Evolutionary conservation across 768 basidiomycete species (phyloP).

Genomic region (Collybiopsis confluens): DNA sequence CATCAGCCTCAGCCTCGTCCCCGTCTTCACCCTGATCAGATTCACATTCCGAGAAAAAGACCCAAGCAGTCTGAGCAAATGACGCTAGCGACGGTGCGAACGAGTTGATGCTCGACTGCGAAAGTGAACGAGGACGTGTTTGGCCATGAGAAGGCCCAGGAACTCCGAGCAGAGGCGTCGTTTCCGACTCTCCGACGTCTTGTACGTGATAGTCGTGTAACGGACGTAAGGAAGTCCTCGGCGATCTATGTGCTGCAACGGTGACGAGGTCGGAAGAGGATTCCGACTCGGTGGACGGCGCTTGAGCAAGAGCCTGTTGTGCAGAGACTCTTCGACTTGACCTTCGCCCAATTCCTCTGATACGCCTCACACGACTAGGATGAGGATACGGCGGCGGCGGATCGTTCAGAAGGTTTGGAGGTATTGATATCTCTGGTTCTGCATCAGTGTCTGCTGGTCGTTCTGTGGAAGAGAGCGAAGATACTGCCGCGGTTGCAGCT

Average conservation of each 20-base stretch:
- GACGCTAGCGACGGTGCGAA: conserved; percentile 65
- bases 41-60: conserved; percentile 58
- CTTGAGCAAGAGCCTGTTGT: conserved; percentile 8
- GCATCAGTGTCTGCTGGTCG: too few species aligned
- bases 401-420: conserved; percentile 27
- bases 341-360: conserved; percentile 38
- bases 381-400: conserved; percentile 73
- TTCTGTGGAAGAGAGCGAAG: too few species aligned
- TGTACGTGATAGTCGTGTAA: conserved; percentile 13
- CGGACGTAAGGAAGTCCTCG: conserved; percentile 18
- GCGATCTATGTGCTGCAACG: conserved; percentile 24
- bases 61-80: conserved; percentile 63
- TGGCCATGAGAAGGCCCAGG: conserved; percentile 16
- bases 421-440: too few species aligned
- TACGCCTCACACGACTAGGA: conserved; percentile 15
- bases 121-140: conserved; percentile 50
- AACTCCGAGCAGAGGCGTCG: conserved; percentile 40
- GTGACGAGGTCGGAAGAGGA: conserved; percentile 25
- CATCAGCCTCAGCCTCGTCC: background rate
- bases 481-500: too few species aligned
- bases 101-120: conserved; percentile 51
- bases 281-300: conserved; percentile 24
- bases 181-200: conserved; percentile 35
- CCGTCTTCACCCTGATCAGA: conserved; percentile 16
- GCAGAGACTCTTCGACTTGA: conserved; percentile 14